Evolutionary conservation across 805 yeast genomes (phyloP).

Genomic region (Ogataea pini): DNA sequence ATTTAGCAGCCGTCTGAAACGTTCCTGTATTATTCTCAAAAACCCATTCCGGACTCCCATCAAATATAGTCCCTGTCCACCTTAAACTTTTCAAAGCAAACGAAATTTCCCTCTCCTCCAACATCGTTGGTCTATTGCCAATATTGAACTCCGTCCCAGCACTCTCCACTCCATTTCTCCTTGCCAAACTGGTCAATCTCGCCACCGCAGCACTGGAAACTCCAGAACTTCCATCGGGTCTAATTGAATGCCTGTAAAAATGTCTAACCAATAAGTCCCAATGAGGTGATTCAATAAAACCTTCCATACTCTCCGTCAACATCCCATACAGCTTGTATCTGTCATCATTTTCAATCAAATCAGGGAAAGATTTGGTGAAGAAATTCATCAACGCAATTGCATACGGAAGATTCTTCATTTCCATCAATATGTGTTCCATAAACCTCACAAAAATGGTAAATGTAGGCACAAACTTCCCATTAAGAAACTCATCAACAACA

Average conservation of each 20-base stretch:
- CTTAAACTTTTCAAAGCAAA: conserved; percentile 14
- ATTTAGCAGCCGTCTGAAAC: conserved; percentile 21
- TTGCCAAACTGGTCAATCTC: conserved; percentile 6
- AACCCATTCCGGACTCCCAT: conserved; percentile 19
- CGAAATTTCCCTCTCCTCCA: conserved; percentile 12
- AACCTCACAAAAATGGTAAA: conserved; percentile 10
- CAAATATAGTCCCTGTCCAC: conserved; percentile 17
- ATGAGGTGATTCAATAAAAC: conserved; percentile 17
- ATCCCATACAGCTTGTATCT: conserved; percentile 13
- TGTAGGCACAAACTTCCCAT: neutral
- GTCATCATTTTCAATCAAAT: conserved; percentile 6
- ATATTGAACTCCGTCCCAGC: conserved; percentile 8
- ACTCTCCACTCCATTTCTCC: neutral
- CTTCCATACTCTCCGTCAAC: conserved; percentile 18
- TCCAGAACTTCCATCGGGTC: conserved; percentile 1
- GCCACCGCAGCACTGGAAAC: neutral
- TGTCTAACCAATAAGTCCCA: conserved; percentile 22
- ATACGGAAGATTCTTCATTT: conserved; percentile 21
- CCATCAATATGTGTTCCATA: conserved; percentile 13
- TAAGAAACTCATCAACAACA: neutral
- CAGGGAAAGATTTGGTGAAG: conserved; percentile 8
- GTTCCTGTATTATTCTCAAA: conserved; percentile 13
- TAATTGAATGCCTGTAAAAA: conserved; percentile 21
- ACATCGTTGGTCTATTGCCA: conserved; percentile 18
- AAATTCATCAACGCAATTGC: conserved; percentile 22